A percentile compares a stretch with the other conserved stretches of the same genome.
Evolutionary conservation across 441 rosid species (phyloP).

Genomic region (Theobroma grandiflorum): DNA sequence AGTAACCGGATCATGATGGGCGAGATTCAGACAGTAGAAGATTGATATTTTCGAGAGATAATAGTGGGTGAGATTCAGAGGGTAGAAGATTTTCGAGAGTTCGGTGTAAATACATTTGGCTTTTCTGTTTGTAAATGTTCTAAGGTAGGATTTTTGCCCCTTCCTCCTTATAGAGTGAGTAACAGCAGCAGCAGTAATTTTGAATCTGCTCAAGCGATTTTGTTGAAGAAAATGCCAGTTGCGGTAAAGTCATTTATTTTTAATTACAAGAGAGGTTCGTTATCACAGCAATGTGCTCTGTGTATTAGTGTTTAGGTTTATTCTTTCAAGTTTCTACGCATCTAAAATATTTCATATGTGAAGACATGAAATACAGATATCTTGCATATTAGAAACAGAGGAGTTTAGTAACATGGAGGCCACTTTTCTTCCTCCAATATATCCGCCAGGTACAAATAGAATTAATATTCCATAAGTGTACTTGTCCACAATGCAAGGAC

Average conservation of each 20-base stretch:
- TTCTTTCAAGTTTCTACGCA: no score
- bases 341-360: no score
- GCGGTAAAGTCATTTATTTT: neutral
- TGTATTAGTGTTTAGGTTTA: neutral
- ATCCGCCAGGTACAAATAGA: neutral
- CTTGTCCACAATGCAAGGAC: neutral
- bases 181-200: constrained; percentile 36
- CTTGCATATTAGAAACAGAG: neutral
- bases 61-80: constrained; percentile 96
- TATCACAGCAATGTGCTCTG: neutral
- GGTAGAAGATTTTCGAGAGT: constrained; percentile 58
- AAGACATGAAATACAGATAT: no score
- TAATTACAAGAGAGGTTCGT: no score
- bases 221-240: constrained; percentile 37
- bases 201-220: constrained; percentile 56
- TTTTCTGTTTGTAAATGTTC: constrained; percentile 43
- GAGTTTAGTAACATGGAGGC: neutral
- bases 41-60: constrained; percentile 58
- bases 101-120: constrained; percentile 56
- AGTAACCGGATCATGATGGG: constrained; percentile 99
- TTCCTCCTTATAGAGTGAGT: constrained; percentile 37
- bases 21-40: constrained; percentile 92
- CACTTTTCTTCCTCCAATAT: neutral
- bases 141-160: constrained; percentile 38
- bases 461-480: neutral